Evolutionary conservation across 2,329 filamentous ascomycete genomes (phyloP), one percentile per base, ranked within the genome.

Genomic region (Colletotrichum falcatum): DNA sequence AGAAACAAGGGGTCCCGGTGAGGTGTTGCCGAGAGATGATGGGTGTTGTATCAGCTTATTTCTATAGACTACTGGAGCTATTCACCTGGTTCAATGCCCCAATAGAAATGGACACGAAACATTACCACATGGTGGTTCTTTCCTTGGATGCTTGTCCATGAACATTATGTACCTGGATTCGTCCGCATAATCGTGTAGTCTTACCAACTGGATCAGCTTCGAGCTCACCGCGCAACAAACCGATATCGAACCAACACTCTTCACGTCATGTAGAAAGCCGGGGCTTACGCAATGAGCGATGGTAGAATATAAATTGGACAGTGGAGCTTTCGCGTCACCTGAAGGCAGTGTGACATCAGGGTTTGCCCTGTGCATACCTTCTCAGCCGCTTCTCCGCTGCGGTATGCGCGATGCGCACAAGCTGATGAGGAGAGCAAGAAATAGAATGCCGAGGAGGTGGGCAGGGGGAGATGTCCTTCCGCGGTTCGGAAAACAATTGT

Each of bases 201-300:
- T 26, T 42, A 37, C 23, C 53, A 37, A 48, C 23, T 42, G 16
- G 20, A 5, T 18, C 20, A 20, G 23, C 18, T 16, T 26, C 28
- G 28, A 33, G 39, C 33, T 33, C 4, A 26, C 18, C 18, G 20
- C 44, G 8, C 42, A 61, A 20, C 30, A 20, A 54, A n/a, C 26
- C 23, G 18, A 18, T 35, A 18, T 18, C 9, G n/a, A 46, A 6
- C 20, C 26, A 5, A 46, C 26, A 23, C 39, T 69, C 61, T 65
- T 35, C 54, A 30, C 30, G 48, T 33, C 61, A 16, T 39, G 33
- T 33, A 46, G 14, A 23, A 33, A 54, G 30, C 61, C 55, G 46
- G 66, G 54, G 54, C 35, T 39, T 53, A 12, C 66, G 46, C 23
- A 48, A 54, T 65, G 61, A 69, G 39, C 20, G 23, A 58, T 26